Evolutionary conservation across 805 yeast species (phyloP).

Genomic region (Barnettozyma californica): DNA sequence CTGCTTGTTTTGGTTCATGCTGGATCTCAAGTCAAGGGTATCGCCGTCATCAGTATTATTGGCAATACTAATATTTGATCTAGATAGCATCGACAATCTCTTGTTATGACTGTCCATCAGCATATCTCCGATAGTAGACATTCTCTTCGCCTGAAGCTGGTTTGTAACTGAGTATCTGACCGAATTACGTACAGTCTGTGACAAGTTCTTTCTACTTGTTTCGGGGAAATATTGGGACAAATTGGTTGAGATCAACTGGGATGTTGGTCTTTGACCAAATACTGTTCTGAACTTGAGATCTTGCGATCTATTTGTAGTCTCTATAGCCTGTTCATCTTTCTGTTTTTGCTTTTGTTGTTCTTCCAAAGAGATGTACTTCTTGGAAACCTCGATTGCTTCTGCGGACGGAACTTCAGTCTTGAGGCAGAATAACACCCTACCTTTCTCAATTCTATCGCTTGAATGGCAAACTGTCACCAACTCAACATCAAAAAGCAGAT

Average conservation of each 20-base stretch:
- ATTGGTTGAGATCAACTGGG: conserved; percentile 85
- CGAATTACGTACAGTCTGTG: conserved; percentile 78
- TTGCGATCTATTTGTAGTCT: conserved; percentile 12
- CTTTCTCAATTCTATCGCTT: conserved; percentile 61
- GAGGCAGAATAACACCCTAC: conserved; percentile 62
- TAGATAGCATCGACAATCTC: conserved; percentile 24
- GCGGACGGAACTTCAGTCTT: conserved; percentile 58
- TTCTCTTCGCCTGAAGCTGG: conserved; percentile 18
- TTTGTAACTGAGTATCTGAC: conserved; percentile 61
- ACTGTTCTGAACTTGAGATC: conserved; percentile 33
- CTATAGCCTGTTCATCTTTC: conserved; percentile 3
- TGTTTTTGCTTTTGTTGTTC: conserved; percentile 8
- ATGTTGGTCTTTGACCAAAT: conserved; percentile 90
- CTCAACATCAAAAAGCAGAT: conserved; percentile 67
- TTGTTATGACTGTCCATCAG: conserved; percentile 50
- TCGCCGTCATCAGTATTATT: conserved; percentile 11
- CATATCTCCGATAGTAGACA: conserved; percentile 60
- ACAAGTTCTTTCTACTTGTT: conserved; percentile 63
- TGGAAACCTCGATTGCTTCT: conserved; percentile 52
- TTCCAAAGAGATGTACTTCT: conserved; percentile 29
- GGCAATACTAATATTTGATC: conserved; percentile 15
- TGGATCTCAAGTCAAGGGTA: conserved; percentile 26
- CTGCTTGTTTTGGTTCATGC: conserved; percentile 26
- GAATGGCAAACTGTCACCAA: conserved; percentile 80
- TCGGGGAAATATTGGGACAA: conserved; percentile 89